A percentile compares a stretch with the other conserved stretches of the same genome.
phyloP scores from a whole-genome alignment of 2,329 filamentous ascomycete genomes.

The Botrytis pseudocinerea region DNA sequence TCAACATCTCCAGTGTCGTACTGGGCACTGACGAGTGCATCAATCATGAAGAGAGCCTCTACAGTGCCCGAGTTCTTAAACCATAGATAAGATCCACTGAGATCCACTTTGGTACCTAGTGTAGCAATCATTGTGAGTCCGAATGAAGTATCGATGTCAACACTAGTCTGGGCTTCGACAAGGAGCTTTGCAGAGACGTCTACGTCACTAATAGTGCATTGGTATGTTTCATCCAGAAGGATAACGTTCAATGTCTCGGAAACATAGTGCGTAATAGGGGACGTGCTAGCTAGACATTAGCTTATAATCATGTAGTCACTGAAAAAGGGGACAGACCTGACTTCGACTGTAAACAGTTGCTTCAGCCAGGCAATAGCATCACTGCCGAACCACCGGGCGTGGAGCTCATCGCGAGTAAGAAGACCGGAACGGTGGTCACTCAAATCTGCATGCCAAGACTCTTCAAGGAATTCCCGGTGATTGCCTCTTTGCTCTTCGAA shows the following conservation, averaged over 20 bases:
- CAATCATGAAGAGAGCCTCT: neutral
- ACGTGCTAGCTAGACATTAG: neutral
- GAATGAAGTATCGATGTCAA: neutral
- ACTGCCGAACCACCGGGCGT: slow-evolving; percentile 13
- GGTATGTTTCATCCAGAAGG: no score
- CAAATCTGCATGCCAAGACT: neutral
- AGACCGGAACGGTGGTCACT: neutral
- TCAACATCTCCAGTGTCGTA: neutral
- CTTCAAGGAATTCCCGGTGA: slow-evolving; percentile 7
- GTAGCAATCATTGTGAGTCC: neutral
- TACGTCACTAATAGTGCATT: no score
- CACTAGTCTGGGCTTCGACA: neutral
- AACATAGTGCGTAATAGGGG: no score
- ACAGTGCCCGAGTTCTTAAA: neutral
- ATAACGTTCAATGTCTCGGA: no score
- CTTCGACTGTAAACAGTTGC: no score
- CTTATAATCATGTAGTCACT: neutral
- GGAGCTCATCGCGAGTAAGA: neutral
- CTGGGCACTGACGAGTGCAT: neutral
- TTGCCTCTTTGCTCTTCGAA: neutral
- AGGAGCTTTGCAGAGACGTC: neutral
- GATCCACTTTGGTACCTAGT: neutral
- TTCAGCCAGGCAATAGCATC: neutral
- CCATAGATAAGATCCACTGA: neutral
- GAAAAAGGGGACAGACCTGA: no score